These are phyloP conservation scores for Paramyrothecium roridum DNA, from an alignment of 2,329 filamentous ascomycete genomes.

Conservation along the genomic window DNA sequence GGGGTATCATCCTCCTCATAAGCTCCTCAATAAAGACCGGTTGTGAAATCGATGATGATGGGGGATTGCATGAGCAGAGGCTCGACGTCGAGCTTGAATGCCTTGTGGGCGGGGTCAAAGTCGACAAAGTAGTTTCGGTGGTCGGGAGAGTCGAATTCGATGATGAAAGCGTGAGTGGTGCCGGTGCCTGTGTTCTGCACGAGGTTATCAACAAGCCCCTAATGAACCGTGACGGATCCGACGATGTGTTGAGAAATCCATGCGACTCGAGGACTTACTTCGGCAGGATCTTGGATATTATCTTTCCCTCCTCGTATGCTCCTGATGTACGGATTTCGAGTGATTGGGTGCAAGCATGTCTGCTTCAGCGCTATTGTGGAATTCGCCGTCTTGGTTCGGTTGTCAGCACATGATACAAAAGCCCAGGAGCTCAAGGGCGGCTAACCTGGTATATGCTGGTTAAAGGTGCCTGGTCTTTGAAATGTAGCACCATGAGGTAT, in stretches of 20 bases:
- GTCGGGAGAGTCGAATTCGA: conserved; percentile 22
- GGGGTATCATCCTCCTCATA: not conserved
- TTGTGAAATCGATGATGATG: not conserved
- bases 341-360: conserved; percentile 58
- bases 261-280: conserved; percentile 21
- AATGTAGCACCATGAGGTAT: not conserved
- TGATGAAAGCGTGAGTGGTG: conserved; percentile 65
- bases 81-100: not conserved
- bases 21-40: not conserved
- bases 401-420: not conserved
- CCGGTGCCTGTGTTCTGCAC: conserved; percentile 38
- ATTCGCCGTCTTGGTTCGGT: not conserved
- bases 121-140: conserved; percentile 5
- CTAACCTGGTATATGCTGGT: not conserved
- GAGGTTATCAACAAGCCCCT: not conserved
- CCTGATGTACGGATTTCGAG: conserved; percentile 58
- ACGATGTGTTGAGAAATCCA: conserved; percentile 33
- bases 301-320: conserved; percentile 56
- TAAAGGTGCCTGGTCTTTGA: not conserved
- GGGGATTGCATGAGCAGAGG: not conserved
- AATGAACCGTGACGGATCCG: too few relatives aligned
- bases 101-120: conserved; percentile 4
- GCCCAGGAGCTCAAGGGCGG: not conserved
- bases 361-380: conserved; percentile 44
- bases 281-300: conserved; percentile 44